Base-by-base conservation (phyloP, 2,329 filamentous ascomycete genomes). In the Pyrenophora teres region DNA sequence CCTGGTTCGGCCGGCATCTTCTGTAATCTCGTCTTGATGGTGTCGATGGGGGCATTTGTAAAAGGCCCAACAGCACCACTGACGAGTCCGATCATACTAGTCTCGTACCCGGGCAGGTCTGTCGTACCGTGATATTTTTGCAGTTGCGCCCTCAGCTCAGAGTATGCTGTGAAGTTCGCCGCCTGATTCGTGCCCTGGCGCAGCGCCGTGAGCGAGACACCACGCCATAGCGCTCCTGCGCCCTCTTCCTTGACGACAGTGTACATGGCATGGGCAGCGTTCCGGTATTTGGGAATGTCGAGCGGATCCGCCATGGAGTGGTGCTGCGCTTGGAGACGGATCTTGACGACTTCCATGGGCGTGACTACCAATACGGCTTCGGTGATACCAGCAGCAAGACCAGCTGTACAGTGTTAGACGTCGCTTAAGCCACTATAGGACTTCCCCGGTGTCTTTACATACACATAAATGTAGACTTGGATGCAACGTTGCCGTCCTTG, bases 291-390 rank as follows among this genome's bases (percentile, higher is more conserved):
- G 60, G 94, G 94, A 7, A 97, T 76, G 74, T 97, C 94, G 63
- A 97, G 87, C 5, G 94, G 94, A 73, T 99, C 94, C 41, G 94
- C 92, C 87, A 99, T 94, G 73, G 86, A 91, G 84, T 99, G 94
- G 79, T 97, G 90, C 78, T 99, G 94, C 4, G 93, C 93, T 81
- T 99, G 94, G 64, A 99, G 84, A 41, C 94, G 89, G 73, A 99
- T 99, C 84, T 99, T 99, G 77, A 99, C 86, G 56, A 99, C 94
- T 80, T 99, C 94, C 94, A 99, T 99, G 5, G 94, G 94, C 25
- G 92, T 97, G 50, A 99, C 94, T 44, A 99, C 90, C 41, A 90
- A 88, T 38, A 99, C 93, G 60, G 94, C 94, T 82, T 99, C 94
- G 16, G 94, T 97, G 15, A 99, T 87, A 76, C 94, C 94, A 21